A percentile compares a stretch with the other conserved stretches of the same genome.
phyloP scores from a whole-genome alignment of 1,284 basidiomycete genomes.

The Apiotrichum montevideense region DNA sequence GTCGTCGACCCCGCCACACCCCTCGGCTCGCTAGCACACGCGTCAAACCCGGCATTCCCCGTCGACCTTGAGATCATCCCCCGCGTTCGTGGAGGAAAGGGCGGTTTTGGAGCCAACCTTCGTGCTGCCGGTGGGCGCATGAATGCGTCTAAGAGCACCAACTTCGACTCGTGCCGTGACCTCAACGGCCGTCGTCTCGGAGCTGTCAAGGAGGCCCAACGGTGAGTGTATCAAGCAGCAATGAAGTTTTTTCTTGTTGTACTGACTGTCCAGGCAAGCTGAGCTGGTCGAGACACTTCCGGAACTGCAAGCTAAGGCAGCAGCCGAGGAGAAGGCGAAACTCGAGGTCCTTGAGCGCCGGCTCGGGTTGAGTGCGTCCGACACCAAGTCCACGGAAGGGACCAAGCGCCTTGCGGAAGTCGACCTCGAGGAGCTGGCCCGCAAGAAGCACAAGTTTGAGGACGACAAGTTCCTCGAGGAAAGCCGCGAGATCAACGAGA shows the following conservation, averaged over 20 bases:
- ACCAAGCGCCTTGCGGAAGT: slow-evolving; percentile 48
- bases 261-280: slow-evolving; percentile 59
- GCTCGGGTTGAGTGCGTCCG: slow-evolving; percentile 57
- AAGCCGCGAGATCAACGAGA: slow-evolving; percentile 11
- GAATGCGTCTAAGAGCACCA: slow-evolving; percentile 89
- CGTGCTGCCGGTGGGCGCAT: slow-evolving; percentile 95
- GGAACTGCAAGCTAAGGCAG: slow-evolving; percentile 68
- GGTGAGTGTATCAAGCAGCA: slow-evolving; percentile 51
- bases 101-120: slow-evolving; percentile 93
- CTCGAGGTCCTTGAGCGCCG: slow-evolving; percentile 76
- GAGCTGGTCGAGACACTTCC: slow-evolving; percentile 83
- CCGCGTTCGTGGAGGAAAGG: slow-evolving; percentile 80
- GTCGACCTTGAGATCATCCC: slow-evolving; percentile 42
- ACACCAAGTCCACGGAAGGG: slow-evolving; percentile 17
- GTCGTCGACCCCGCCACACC: slow-evolving; percentile 18
- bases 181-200: slow-evolving; percentile 82
- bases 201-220: slow-evolving; percentile 93
- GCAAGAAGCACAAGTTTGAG: slow-evolving; percentile 66
- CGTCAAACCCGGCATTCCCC: slow-evolving; percentile 15
- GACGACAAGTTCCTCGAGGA: slow-evolving; percentile 7
- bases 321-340: slow-evolving; percentile 74
- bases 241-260: no score
- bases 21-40: slow-evolving; percentile 17
- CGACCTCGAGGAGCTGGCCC: slow-evolving; percentile 51
- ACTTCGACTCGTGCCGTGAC: slow-evolving; percentile 93